A percentile compares a stretch with the other conserved stretches of the same genome.
phyloP scores from a whole-genome alignment of 257 asterid genomes.

The Haberlea rhodopensis region DNA sequence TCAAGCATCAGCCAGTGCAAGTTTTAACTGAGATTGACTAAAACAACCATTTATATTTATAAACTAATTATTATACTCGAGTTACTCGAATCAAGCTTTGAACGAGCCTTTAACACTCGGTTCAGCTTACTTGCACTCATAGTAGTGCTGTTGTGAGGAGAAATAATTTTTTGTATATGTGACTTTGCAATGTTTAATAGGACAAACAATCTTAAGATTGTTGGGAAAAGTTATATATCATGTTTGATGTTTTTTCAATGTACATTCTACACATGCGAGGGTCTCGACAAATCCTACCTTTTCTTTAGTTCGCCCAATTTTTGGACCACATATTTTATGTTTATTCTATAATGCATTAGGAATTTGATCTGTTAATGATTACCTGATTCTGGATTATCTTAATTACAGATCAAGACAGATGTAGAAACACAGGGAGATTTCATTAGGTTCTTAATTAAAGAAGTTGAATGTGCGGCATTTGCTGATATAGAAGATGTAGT shows the following conservation, averaged over 20 bases:
- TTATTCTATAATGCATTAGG: neutral
- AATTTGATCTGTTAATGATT: slow-evolving; percentile 11
- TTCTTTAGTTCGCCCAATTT: too few species aligned
- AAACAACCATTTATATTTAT: too few species aligned
- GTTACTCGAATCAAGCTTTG: neutral
- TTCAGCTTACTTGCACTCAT: neutral
- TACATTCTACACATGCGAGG: too few species aligned
- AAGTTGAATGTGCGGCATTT: slow-evolving; percentile 71
- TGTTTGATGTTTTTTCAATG: neutral
- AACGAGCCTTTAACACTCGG: neutral
- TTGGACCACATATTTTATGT: neutral
- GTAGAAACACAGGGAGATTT: slow-evolving; percentile 76
- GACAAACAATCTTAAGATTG: neutral
- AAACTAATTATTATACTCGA: neutral
- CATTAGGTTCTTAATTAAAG: slow-evolving; percentile 67
- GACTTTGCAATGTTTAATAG: neutral
- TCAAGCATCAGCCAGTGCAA: neutral
- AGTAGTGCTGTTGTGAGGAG: too few species aligned
- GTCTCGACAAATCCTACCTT: neutral
- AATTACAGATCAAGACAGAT: slow-evolving; percentile 71
- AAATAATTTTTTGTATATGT: too few species aligned
- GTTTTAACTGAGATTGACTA: neutral
- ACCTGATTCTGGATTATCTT: slow-evolving; percentile 14
- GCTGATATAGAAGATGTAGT: slow-evolving; percentile 83
- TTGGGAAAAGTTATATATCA: neutral